Evolutionary conservation across 2,329 filamentous ascomycete genomes (phyloP).

Genomic region (Colletotrichum viniferum): DNA sequence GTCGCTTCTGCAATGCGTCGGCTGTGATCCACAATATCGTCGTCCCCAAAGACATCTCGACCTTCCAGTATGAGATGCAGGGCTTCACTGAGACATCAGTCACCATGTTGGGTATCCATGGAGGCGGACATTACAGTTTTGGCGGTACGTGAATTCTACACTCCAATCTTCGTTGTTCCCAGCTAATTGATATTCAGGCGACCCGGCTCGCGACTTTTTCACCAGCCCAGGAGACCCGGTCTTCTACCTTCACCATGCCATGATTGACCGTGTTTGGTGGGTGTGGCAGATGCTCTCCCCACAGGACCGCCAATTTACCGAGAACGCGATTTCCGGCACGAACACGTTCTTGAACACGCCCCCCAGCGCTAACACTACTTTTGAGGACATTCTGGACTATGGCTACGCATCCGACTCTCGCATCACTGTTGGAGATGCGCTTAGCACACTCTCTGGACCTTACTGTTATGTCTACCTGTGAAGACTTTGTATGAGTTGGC

Average conservation of each 20-base stretch:
- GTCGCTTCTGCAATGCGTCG: constrained; percentile 28
- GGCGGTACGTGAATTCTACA: constrained; percentile 38
- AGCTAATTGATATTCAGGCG: constrained; percentile 30
- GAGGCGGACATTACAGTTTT: constrained; percentile 11
- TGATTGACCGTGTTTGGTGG: constrained; percentile 31
- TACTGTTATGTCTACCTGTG: constrained; percentile 31
- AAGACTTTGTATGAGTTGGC: not conserved
- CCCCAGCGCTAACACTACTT: constrained; percentile 23
- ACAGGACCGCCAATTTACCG: constrained; percentile 25
- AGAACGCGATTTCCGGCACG: constrained; percentile 24
- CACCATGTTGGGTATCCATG: constrained; percentile 29
- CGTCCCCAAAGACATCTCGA: constrained; percentile 36
- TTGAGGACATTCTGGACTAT: constrained; percentile 26
- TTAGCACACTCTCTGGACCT: constrained; percentile 26
- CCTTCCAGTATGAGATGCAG: constrained; percentile 52
- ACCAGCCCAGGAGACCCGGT: constrained; percentile 35
- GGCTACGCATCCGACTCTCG: constrained; percentile 24
- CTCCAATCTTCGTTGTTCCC: not conserved
- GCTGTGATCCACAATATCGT: constrained; percentile 42
- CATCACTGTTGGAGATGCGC: constrained; percentile 26
- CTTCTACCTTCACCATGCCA: constrained; percentile 34
- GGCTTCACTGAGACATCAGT: constrained; percentile 30
- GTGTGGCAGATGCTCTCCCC: constrained; percentile 30
- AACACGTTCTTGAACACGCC: constrained; percentile 28
- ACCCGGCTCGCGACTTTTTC: constrained; percentile 44